phyloP scores from a whole-genome alignment of 352 stramenopile genomes.

The Phytophthora crassamura region DNA sequence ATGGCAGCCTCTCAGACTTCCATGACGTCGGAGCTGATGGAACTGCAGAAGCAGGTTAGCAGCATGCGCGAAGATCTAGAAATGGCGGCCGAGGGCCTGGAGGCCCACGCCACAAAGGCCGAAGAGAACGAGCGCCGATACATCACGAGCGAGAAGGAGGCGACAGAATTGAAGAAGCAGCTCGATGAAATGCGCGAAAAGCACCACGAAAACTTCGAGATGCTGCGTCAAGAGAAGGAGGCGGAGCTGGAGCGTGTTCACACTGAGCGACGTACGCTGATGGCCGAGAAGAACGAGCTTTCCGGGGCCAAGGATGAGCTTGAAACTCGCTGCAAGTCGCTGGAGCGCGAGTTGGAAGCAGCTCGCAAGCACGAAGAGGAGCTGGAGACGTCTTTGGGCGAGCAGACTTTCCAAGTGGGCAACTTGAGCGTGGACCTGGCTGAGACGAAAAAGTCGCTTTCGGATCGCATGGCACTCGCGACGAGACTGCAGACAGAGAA shows the following conservation, averaged over 20 bases:
- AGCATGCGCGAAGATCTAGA: slow-evolving; percentile 71
- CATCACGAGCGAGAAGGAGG: slow-evolving; percentile 62
- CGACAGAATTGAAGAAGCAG: slow-evolving; percentile 52
- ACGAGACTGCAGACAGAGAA: slow-evolving; percentile 88
- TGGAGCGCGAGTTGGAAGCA: slow-evolving; percentile 48
- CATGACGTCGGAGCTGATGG: slow-evolving; percentile 68
- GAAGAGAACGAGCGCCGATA: slow-evolving; percentile 62
- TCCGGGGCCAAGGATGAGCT: slow-evolving; percentile 41
- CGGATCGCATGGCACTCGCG: slow-evolving; percentile 80
- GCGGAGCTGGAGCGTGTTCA: slow-evolving; percentile 55
- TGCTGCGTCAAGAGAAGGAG: slow-evolving; percentile 70
- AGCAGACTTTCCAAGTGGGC: slow-evolving; percentile 66
- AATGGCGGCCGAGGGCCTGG: slow-evolving; percentile 70
- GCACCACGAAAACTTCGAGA: slow-evolving; percentile 66
- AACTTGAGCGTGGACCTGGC: slow-evolving; percentile 78
- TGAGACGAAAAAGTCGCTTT: slow-evolving; percentile 86
- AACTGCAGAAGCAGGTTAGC: slow-evolving; percentile 64
- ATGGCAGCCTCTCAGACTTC: slow-evolving; percentile 66
- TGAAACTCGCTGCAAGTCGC: slow-evolving; percentile 29
- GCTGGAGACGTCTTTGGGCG: slow-evolving; percentile 53
- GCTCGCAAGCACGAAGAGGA: slow-evolving; percentile 48
- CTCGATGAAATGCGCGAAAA: slow-evolving; percentile 62
- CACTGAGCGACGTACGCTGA: slow-evolving; percentile 41
- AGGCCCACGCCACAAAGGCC: slow-evolving; percentile 66
- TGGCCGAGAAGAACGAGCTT: slow-evolving; percentile 37